Percentiles rank a stretch among this genome's conserved stretches.
phyloP scores from a whole-genome alignment of 2,329 filamentous ascomycete genomes.

The Hypoxylon sp. region DNA sequence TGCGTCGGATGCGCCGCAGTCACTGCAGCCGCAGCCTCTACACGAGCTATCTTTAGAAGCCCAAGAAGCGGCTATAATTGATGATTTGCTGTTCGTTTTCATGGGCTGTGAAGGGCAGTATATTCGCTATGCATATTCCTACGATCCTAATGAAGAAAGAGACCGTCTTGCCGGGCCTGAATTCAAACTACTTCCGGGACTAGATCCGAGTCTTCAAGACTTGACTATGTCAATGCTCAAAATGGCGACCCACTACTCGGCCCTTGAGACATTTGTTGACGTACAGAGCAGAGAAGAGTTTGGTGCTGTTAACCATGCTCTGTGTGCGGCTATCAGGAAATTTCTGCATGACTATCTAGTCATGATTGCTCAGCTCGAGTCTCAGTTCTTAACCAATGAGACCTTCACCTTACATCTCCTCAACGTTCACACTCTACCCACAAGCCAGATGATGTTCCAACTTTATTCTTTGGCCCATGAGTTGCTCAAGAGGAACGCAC shows the following conservation, averaged over 20 bases:
- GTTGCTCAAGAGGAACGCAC: constrained; percentile 85
- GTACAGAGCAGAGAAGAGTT: constrained; percentile 94
- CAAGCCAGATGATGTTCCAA: constrained; percentile 90
- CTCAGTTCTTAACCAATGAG: constrained; percentile 88
- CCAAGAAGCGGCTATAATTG: constrained; percentile 88
- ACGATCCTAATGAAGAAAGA: constrained; percentile 86
- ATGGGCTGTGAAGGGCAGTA: constrained; percentile 99
- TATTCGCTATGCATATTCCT: constrained; percentile 85
- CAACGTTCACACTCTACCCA: constrained; percentile 90
- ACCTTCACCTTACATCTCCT: constrained; percentile 93
- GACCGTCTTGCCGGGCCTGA: constrained; percentile 85
- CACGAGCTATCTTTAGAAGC: constrained; percentile 79
- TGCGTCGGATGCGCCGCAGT: constrained; percentile 77
- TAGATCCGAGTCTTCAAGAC: constrained; percentile 92
- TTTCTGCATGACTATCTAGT: constrained; percentile 93
- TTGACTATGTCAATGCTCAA: constrained; percentile 89
- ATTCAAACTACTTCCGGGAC: constrained; percentile 82
- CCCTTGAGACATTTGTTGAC: constrained; percentile 92
- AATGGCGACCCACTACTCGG: constrained; percentile 93
- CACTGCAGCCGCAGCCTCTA: constrained; percentile 76
- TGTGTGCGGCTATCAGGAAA: constrained; percentile 94
- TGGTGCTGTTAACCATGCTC: constrained; percentile 92
- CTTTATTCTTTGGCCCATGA: constrained; percentile 90
- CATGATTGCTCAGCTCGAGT: constrained; percentile 92
- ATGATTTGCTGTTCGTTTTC: constrained; percentile 93